phyloP scores from a whole-genome alignment of 495 filamentous ascomycete genomes.

The Daldinia loculata region DNA sequence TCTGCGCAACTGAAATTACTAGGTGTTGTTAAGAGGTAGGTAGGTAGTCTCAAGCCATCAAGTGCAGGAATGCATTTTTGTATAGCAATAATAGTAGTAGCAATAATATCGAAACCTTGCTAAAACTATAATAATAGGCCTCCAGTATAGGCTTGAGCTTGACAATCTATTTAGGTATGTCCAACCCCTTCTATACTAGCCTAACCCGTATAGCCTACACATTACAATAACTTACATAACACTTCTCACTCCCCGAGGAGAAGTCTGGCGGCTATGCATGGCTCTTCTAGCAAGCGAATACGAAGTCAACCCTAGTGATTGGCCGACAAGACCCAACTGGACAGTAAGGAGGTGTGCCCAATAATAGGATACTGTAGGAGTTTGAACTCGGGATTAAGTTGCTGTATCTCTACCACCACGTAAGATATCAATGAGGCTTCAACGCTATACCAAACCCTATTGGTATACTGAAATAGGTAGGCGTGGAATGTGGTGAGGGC shows the following conservation, averaged over 20 bases:
- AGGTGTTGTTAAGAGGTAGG: neutral
- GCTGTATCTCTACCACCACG: constrained; percentile 11
- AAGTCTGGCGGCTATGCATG: neutral
- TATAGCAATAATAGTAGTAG: too few relatives aligned
- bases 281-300: constrained; percentile 3
- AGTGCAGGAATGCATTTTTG: neutral
- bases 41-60: neutral
- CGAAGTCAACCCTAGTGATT: neutral
- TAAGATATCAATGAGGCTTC: constrained; percentile 4
- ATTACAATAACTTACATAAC: neutral
- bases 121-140: neutral
- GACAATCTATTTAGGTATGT: neutral
- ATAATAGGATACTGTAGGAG: neutral
- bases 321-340: neutral
- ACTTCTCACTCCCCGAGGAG: neutral
- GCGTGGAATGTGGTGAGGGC: constrained; percentile 11
- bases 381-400: neutral
- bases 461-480: neutral
- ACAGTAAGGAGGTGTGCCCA: constrained; percentile 1
- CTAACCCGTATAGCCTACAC: neutral
- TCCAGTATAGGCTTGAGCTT: neutral
- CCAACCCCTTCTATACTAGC: neutral
- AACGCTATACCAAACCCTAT: neutral
- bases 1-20: neutral
- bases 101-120: neutral